Base-by-base conservation (phyloP, 2,329 filamentous ascomycete species). In the Zymoseptoria ardabiliae region DNA sequence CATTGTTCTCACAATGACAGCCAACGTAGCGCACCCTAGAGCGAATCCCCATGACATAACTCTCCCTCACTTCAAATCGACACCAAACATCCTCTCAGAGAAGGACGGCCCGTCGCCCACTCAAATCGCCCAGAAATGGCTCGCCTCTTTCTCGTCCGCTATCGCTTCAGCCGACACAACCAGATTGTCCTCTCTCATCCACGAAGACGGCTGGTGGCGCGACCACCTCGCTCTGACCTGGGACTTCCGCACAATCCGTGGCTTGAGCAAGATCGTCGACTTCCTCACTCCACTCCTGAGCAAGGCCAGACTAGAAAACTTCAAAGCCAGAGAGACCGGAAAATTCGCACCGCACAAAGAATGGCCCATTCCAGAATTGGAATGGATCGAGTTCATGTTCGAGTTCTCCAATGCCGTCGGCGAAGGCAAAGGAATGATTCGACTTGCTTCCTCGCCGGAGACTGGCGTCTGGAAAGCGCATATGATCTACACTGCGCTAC, bases 401-500 rank as follows among this genome's bases (percentile, higher is more conserved):
- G 77, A 70, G 0, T 73, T 85, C 20, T 76, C 81, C 2, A 86
- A 82, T 0, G 72, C 76, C 4, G 65, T 82, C 1, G 86, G 86
- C 0, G 64, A 65, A 0, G 87, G 85, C 0, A 72, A 77, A 1
- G 87, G 86, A 1, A 64, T 88, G 1, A 75, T 82, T 0, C 75
- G 83, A 3, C 69, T 89, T 0, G 75, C 78, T 0, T 70, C 77
- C 45, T 64, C 69, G 49, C 72, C 73, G 0, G 35, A 45, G 35
- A 71, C 76, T 61, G 68, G 73, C 4, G 72, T 73, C 5, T 89
- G 85, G 85, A 86, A 84, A 68, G 80, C 84, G 0, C 87, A 83
- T 62, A 85, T 84, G 1, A 66, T 89, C 0, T 88, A 84, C 66
- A 89, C 86, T 0, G 76, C 78, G 0, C 73, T 90, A 4, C 68